Evolutionary conservation across 2,329 filamentous ascomycete genomes (phyloP), one percentile per base, ranked within the genome.

Genomic region (Cordyceps sp.): DNA sequence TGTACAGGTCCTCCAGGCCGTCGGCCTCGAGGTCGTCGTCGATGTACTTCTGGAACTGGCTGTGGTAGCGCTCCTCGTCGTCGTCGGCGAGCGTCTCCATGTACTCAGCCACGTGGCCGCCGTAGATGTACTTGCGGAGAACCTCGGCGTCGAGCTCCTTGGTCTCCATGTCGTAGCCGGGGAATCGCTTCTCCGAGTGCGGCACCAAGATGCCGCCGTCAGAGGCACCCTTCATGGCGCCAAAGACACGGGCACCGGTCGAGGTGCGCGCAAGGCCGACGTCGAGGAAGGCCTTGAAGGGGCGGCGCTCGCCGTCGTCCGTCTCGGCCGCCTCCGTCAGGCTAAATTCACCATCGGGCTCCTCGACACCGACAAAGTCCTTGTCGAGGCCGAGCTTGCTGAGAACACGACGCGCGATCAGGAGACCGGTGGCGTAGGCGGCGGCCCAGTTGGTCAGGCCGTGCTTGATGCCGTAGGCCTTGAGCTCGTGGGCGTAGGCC

Each of bases 71-170:
- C 77, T 98, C 90, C 81, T 98, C 90, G 58, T 98, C 90, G 59
- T 98, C 90, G 54, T 98, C 90, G 65, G 90, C 90, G 45, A 98
- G 82, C 37, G 80, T 90, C 79, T 98, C 90, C 90, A 98, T 98
- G 78, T 98, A 98, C 77, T 98, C 90, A 49, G 88, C 86, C 45
- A 98, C 83, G 76, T 98, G 90, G 41, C 90, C 88, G 57, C 73
- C 90, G 64, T 83, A 88, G 73, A 98, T 98, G 80, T 98, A 98
- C 73, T 86, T 93, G 74, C 88, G 85, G 58, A 98, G 83, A 47
- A 75, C 80, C 63, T 98, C 90, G 53, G 85, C 74, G 53, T 98
- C 90, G 53, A 98, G 83, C 75, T 96, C 88, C 80, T 98, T 86
- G 62, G 68, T 66, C 72, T 98, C 90, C 21, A 93, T 82, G 61